Evolutionary conservation across 2,329 filamentous ascomycete species (phyloP), one percentile per base, ranked within the genome.

Genomic region (Aspergillus vadensis): DNA sequence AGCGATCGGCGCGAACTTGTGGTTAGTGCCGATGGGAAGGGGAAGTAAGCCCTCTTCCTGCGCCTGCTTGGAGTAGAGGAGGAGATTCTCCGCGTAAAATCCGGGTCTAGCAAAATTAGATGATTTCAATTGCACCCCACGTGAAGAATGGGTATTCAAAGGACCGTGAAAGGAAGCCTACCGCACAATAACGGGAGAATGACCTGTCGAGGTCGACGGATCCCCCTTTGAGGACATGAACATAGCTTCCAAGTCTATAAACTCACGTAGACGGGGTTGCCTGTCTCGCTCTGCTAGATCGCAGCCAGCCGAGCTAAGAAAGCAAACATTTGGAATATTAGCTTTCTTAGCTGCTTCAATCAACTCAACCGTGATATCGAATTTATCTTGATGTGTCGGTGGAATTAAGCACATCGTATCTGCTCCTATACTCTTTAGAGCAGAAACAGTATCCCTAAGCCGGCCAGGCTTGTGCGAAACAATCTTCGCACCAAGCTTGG

Each of bases 341-440:
- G 23, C 23, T 25, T 25, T 25, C 23, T 25, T 25, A 25, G 23
- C 23, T 25, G 23, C 23, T 25, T 25, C 23, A 25, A 25, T 25
- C 6, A 25, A 25, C 23, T 25, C 23, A 25, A 25, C 23, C 23
- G 23, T 25, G 23, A 25, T 25, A 78, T 82, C 77, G 51, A 76
- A 70, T 70, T 83, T 83, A 59, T 82, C 75, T 55, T 72, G 59
- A 62, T 79, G 77, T 1, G 80, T 76, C 0, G 81, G 81, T 5
- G 82, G 82, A 21, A 85, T 74, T 7, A 84, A 70, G 66, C 80
- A 82, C 57, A 84, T 68, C 25, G 81, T 80, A 65, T 84, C 81
- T 58, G 76, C 78, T 41, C 77, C 77, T 5, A 72, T 77, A 17
- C 78, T 68, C 68, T 79, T 74, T 17, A 84, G 72, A 1, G 72